Evolutionary conservation across 2,329 filamentous ascomycete species (phyloP).

Genomic region (Lachnellula occidentalis): DNA sequence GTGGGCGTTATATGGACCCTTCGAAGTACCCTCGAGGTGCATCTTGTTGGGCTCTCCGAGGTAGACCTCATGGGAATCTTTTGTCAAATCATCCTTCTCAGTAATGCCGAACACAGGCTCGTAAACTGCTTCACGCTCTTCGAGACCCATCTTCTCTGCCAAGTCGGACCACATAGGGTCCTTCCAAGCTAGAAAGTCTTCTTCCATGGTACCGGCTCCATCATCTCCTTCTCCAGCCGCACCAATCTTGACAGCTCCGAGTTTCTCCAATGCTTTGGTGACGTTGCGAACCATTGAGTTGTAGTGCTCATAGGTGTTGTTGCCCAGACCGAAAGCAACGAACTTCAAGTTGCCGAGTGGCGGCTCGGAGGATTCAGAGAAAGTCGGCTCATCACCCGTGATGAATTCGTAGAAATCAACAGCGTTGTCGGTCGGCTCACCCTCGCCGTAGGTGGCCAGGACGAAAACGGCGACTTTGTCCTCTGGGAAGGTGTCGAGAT

Average conservation of each 20-base stretch:
- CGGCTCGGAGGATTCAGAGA: slow-evolving; percentile 68
- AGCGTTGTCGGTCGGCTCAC: slow-evolving; percentile 96
- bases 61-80: slow-evolving; percentile 78
- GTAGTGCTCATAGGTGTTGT: slow-evolving; percentile 99
- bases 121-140: slow-evolving; percentile 94
- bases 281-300: slow-evolving; percentile 97
- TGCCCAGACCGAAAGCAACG: slow-evolving; percentile 91
- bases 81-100: slow-evolving; percentile 67
- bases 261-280: slow-evolving; percentile 70
- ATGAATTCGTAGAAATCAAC: slow-evolving; percentile 99
- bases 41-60: slow-evolving; percentile 94
- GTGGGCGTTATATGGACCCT: slow-evolving; percentile 91
- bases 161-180: slow-evolving; percentile 96
- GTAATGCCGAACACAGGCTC: slow-evolving; percentile 84
- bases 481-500: slow-evolving; percentile 78
- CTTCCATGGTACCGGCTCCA: slow-evolving; percentile 98
- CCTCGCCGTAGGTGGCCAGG: slow-evolving; percentile 94
- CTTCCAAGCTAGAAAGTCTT: slow-evolving; percentile 98
- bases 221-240: slow-evolving; percentile 93
- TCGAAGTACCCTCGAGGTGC: slow-evolving; percentile 78
- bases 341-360: slow-evolving; percentile 82
- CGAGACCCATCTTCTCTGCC: slow-evolving; percentile 74
- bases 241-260: slow-evolving; percentile 81
- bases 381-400: slow-evolving; percentile 71
- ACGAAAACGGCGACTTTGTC: slow-evolving; percentile 96